Percentiles rank a stretch among this genome's conserved stretches.
Evolutionary conservation across 78 protist species (phyloP).

Genomic region (Bigelowiella natans): DNA sequence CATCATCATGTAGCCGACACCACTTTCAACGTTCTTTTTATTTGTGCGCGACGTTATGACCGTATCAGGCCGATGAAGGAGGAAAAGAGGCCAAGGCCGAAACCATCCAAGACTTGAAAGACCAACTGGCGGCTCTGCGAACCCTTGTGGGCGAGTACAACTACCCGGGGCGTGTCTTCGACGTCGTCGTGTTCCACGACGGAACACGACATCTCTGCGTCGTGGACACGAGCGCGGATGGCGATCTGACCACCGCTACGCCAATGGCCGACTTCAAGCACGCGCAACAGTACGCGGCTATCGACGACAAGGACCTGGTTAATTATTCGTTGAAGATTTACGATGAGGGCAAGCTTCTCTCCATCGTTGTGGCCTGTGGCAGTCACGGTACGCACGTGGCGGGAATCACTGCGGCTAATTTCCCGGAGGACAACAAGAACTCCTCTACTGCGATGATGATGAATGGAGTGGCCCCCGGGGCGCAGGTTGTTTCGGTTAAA

Average conservation of each 20-base stretch:
- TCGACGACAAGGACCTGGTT: neutral
- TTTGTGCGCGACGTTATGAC: no score
- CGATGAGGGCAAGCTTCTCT: neutral
- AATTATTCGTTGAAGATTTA: conserved; percentile 11
- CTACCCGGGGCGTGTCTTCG: neutral
- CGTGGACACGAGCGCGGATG: neutral
- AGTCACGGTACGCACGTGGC: conserved; percentile 63
- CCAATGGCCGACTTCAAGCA: neutral
- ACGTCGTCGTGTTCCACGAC: neutral
- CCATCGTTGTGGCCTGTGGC: conserved; percentile 15
- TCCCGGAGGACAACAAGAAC: conserved; percentile 19
- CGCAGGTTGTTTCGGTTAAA: conserved; percentile 12
- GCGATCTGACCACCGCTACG: neutral
- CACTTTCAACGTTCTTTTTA: no score
- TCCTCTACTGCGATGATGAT: no score
- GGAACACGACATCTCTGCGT: neutral
- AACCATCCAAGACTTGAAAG: neutral
- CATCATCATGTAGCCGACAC: no score
- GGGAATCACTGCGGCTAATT: conserved; percentile 56
- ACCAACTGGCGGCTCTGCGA: neutral
- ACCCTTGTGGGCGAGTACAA: neutral
- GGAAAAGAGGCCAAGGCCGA: neutral
- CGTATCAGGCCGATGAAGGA: no score
- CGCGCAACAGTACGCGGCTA: neutral
- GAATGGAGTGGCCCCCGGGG: conserved; percentile 66